Conservation (phyloP, 768 basidiomycete species). For the Candolleomyces aberdarensis region DNA sequence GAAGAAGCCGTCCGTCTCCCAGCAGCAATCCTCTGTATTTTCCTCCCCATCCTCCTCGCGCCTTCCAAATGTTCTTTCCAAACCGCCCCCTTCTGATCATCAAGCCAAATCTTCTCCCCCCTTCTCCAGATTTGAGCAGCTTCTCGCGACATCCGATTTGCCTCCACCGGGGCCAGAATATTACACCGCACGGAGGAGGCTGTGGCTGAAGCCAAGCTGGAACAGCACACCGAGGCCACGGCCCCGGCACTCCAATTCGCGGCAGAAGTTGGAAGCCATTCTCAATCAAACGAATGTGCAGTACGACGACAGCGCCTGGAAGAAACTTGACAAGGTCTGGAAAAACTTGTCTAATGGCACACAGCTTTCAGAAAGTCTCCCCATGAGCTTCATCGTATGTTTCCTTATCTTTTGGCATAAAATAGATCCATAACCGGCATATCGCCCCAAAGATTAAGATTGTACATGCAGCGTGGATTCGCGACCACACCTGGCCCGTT, state of each 20-base stretch:
- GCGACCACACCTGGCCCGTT: conserved; percentile 74
- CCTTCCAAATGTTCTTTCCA: background rate
- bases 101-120: conserved; percentile 7
- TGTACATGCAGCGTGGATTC: conserved; percentile 70
- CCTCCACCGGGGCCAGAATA: conserved; percentile 63
- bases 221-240: conserved; percentile 15
- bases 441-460: conserved; percentile 57
- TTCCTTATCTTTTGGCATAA: background rate
- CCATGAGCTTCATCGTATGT: conserved; percentile 63
- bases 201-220: conserved; percentile 50
- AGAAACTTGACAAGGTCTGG: conserved; percentile 58
- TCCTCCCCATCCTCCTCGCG: background rate
- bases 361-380: conserved; percentile 55
- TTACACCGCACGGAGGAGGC: conserved; percentile 58
- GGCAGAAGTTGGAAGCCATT: conserved; percentile 47
- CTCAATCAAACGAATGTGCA: conserved; percentile 45
- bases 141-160: conserved; percentile 36
- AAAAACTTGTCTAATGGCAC: conserved; percentile 57
- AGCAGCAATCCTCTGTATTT: background rate
- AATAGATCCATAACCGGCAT: conserved; percentile 4
- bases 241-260: conserved; percentile 31
- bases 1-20: background rate
- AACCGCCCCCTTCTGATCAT: conserved; percentile 5
- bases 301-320: conserved; percentile 54
- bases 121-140: conserved; percentile 34